Evolutionary conservation across 108 stramenopile genomes (phyloP).

Genomic region (Skeletonema potamos): DNA sequence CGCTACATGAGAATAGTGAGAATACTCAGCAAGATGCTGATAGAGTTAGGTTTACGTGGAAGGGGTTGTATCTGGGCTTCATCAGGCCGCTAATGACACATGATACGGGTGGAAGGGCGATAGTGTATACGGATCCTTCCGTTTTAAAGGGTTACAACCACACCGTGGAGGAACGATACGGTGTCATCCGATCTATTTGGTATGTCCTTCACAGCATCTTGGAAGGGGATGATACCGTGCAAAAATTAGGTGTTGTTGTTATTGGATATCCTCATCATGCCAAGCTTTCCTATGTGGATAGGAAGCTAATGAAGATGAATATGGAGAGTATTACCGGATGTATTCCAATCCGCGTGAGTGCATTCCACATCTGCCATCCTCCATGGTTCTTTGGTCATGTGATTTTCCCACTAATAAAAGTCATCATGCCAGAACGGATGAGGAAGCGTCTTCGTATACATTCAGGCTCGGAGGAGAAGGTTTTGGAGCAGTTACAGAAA

Average conservation of each 20-base stretch:
- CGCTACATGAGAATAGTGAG: background rate
- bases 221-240: slow-evolving; percentile 39
- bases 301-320: slow-evolving; percentile 34
- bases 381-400: slow-evolving; percentile 49
- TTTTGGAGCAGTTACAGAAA: slow-evolving; percentile 38
- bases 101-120: slow-evolving; percentile 42
- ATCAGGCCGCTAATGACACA: slow-evolving; percentile 9
- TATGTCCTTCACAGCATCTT: slow-evolving; percentile 47
- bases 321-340: slow-evolving; percentile 46
- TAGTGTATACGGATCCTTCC: slow-evolving; percentile 55
- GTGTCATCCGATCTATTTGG: slow-evolving; percentile 53
- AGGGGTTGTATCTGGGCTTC: slow-evolving; percentile 34
- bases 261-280: slow-evolving; percentile 35
- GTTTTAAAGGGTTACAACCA: slow-evolving; percentile 24
- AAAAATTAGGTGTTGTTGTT: slow-evolving; percentile 50
- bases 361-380: slow-evolving; percentile 61
- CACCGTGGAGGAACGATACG: slow-evolving; percentile 17
- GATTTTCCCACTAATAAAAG: slow-evolving; percentile 53
- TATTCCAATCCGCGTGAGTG: slow-evolving; percentile 53
- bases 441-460: slow-evolving; percentile 56
- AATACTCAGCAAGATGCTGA: slow-evolving; percentile 17
- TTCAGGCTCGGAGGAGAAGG: slow-evolving; percentile 44
- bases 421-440: slow-evolving; percentile 50
- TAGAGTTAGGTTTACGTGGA: slow-evolving; percentile 17
- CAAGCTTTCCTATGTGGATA: slow-evolving; percentile 44